Evolutionary conservation across 805 yeast genomes (phyloP).

Genomic region (Metschnikowia orientalis): DNA sequence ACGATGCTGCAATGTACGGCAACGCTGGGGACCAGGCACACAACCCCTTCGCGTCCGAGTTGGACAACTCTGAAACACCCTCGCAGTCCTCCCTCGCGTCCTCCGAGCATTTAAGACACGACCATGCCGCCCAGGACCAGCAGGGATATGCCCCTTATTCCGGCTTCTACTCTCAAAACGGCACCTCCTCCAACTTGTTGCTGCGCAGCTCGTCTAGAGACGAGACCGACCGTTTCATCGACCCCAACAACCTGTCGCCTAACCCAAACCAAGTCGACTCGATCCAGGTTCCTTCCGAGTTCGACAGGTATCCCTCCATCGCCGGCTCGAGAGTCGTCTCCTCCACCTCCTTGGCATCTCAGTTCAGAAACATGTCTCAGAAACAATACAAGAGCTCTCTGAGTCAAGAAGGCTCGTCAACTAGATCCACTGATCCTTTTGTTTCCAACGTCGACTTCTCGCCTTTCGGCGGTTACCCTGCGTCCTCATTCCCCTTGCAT

Average conservation of each 20-base stretch:
- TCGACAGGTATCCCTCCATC: constrained; percentile 64
- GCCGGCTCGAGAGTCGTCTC: constrained; percentile 57
- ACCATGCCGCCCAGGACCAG: constrained; percentile 3
- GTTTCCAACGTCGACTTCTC: constrained; percentile 58
- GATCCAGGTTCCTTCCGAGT: constrained; percentile 49
- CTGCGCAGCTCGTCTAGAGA: constrained; percentile 12
- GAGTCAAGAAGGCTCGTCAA: constrained; percentile 21
- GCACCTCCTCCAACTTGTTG: constrained; percentile 37
- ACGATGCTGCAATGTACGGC: constrained; percentile 15
- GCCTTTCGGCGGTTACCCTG: constrained; percentile 97
- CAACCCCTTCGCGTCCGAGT: constrained; percentile 14
- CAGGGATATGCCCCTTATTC: constrained; percentile 30
- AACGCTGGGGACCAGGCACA: constrained; percentile 2
- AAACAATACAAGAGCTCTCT: constrained; percentile 9
- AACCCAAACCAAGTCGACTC: constrained; percentile 8
- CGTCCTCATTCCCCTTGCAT: constrained; percentile 81
- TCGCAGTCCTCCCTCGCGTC: constrained; percentile 11
- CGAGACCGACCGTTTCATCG: constrained; percentile 14
- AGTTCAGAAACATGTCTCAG: constrained; percentile 6
- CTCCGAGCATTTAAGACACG: constrained; percentile 9
- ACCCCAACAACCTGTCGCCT: constrained; percentile 8
- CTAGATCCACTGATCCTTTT: constrained; percentile 27
- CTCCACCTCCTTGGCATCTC: constrained; percentile 30
- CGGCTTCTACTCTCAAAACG: constrained; percentile 40
- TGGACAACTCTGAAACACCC: constrained; percentile 10